Evolutionary conservation across 1,139 yeast species (phyloP), one percentile per base, ranked within the genome.

Genomic region (Taiozyma sp.): DNA sequence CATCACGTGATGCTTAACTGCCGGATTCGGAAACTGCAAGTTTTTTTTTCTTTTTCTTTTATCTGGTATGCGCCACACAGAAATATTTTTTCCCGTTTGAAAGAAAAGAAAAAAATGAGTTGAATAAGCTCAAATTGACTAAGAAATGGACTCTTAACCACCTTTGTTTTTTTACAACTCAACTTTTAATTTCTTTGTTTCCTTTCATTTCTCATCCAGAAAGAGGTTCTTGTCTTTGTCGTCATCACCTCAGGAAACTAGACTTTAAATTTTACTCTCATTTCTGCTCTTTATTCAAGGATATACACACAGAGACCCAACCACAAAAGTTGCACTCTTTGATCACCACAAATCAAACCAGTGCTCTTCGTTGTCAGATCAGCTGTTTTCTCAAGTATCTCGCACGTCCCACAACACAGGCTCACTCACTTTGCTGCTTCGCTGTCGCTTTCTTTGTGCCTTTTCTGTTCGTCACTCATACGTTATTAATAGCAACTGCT

Each of bases 191-290:
- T 43, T 46, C 32, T 43, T 42, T 49, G 48, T 49, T 49, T 49
- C 51, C 51, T 46, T 49, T 36, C 40, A 43, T 48, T 45, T 48
- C 48, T 30, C 19, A 32, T 7, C 9, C n/a, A n/a, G 36, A 32
- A 30, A 30, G 36, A 32, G 36, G 36, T 32, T 32, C n/a, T 30
- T 30, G 34, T 32, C 16, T n/a, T 32, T 7, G 14, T 32, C 14
- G 9, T 9, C 16, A 32, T 14, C 19, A n/a, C 36, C 36, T 32
- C 36, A 32, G 36, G 36, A 32, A 32, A 32, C 36, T 32, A n/a
- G 36, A 32, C 14, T 32, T 32, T 32, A 32, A 32, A 32, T n/a
- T 8, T 13, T 13, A 32, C 34, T 13, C n/a, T 30, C 34, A 30
- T 13, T 30, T 13, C n/a, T 30, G 34, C n/a, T 30, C 34, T 30